Conservation (phyloP, 23 red algal genomes). For the Gracilaria gracilis region DNA sequence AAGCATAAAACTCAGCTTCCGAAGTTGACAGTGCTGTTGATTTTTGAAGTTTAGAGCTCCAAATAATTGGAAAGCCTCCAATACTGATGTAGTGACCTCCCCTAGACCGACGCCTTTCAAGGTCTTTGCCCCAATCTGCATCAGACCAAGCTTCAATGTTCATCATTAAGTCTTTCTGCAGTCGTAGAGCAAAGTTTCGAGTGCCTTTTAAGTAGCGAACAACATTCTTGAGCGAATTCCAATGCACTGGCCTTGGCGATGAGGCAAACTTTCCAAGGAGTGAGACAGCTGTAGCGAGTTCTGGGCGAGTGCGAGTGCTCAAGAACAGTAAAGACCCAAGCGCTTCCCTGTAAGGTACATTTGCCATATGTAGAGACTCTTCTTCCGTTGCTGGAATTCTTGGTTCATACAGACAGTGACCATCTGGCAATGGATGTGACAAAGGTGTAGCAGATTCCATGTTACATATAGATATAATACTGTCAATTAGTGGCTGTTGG, state of each 20-base stretch:
- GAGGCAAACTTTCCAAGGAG: constrained; percentile 16
- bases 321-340: constrained; percentile 27
- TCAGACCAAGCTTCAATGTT: not conserved
- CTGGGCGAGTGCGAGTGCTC: constrained; percentile 9
- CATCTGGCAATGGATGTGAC: too few species aligned
- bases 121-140: constrained; percentile 36
- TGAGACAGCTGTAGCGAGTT: not conserved
- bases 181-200: not conserved
- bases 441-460: too few species aligned
- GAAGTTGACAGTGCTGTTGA: not conserved
- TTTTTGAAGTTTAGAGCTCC: constrained; percentile 16
- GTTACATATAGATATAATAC: not conserved
- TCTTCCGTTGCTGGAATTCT: too few species aligned
- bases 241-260: not conserved
- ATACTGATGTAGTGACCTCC: too few species aligned
- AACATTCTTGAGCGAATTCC: constrained; percentile 9
- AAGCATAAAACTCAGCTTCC: constrained; percentile 38
- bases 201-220: constrained; percentile 13
- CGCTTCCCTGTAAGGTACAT: not conserved
- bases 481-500: constrained; percentile 32
- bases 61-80: not conserved
- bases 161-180: too few species aligned
- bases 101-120: not conserved
- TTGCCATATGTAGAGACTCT: too few species aligned
- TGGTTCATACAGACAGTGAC: too few species aligned